phyloP scores from a whole-genome alignment of 2,329 filamentous ascomycete genomes.

The Colletotrichum salicis region DNA sequence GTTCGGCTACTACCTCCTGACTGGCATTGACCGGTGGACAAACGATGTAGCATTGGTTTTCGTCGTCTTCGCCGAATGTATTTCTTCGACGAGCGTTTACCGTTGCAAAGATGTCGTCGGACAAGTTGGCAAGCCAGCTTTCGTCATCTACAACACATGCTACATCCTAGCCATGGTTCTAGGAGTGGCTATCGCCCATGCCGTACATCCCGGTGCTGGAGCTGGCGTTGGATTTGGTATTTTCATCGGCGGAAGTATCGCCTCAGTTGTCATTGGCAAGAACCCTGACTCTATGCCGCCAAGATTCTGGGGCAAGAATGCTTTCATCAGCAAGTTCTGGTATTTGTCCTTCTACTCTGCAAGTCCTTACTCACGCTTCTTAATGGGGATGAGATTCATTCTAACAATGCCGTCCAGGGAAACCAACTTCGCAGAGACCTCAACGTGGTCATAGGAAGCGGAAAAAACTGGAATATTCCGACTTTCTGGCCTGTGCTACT shows the following conservation, averaged over 20 bases:
- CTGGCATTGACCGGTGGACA: constrained; percentile 65
- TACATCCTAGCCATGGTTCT: constrained; percentile 65
- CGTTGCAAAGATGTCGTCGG: constrained; percentile 59
- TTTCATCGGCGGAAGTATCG: constrained; percentile 55
- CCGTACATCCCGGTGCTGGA: constrained; percentile 54
- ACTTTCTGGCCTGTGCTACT: constrained; percentile 60
- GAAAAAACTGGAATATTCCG: constrained; percentile 67
- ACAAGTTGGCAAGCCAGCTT: constrained; percentile 55
- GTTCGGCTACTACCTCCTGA: constrained; percentile 66
- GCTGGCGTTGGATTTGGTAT: constrained; percentile 63
- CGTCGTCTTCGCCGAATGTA: constrained; percentile 63
- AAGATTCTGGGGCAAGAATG: constrained; percentile 53
- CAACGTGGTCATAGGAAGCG: constrained; percentile 62
- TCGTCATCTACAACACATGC: constrained; percentile 59
- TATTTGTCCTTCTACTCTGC: constrained; percentile 68
- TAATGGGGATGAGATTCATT: background rate
- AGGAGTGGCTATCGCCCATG: constrained; percentile 62
- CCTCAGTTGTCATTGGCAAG: constrained; percentile 52
- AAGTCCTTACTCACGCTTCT: constrained; percentile 39
- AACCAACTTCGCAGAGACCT: constrained; percentile 67
- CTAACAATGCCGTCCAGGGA: constrained; percentile 49
- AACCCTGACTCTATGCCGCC: constrained; percentile 54
- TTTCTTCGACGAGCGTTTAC: constrained; percentile 63
- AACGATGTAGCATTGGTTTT: constrained; percentile 66
- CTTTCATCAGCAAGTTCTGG: constrained; percentile 56